Evolutionary conservation across 768 basidiomycete genomes (phyloP), one percentile per base, ranked within the genome.

Genomic region (Podaxis sp.): DNA sequence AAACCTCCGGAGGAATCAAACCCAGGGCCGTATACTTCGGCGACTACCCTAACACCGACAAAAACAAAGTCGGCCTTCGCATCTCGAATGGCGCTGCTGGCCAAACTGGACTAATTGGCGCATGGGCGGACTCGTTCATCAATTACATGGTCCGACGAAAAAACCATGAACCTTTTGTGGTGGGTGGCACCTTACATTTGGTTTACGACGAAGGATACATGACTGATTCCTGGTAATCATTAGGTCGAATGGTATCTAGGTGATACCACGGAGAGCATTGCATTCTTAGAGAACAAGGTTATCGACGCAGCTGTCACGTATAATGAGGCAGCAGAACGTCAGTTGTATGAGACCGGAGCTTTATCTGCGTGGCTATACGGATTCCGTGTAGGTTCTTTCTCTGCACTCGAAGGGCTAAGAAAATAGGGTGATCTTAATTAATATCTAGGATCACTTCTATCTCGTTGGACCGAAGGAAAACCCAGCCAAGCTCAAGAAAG

Each of bases 231-330:
- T 12, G 9, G 15, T 40, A 15, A 52, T 15, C 26, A 11, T 0
- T 51, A 85, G 84, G 77, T 85, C 28, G 84, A 74, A 11, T 85
- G 84, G 85, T 82, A 82, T 68, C 71, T 84, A 19, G 83, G 82
- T 9, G 84, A 86, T 65, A 84, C 83, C 6, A 85, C 83, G 0
- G 75, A 84, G 59, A 82, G 80, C 61, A 71, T 86, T 0, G 71
- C 70, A 0, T 76, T 74, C 53, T 72, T 86, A n/a, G 74, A 75
- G 0, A 71, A 72, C 3, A 80, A 80, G 11, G 66, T 70, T 3
- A 79, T 83, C 2, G 84, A 84, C 65, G 63, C 84, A 22, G 82
- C 82, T 0, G 74, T 84, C 38, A 84, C 82, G 2, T 84, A 86
- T 58, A 82, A 83, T 52, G 73, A 73, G 17, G 82, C 82, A 30